These are phyloP conservation scores for Chloris gayana DNA, from an alignment of 176 grass and related monocot species.

Conservation along the genomic window DNA sequence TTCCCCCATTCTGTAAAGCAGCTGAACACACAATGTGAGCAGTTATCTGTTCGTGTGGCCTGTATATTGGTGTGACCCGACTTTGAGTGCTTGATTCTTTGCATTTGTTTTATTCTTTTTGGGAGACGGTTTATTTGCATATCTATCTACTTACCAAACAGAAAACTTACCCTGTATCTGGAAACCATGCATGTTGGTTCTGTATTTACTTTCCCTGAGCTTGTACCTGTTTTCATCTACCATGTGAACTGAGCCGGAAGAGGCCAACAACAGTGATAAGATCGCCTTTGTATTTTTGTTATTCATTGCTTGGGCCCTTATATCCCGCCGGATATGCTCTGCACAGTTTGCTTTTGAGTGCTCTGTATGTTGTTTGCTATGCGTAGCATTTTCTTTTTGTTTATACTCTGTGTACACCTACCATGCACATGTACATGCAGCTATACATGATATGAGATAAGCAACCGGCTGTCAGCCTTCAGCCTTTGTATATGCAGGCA, in stretches of 20 bases:
- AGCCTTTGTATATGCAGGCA: neutral
- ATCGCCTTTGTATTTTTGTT: constrained; percentile 12
- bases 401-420: neutral
- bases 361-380: neutral
- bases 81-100: constrained; percentile 11
- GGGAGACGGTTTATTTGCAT: neutral
- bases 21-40: constrained; percentile 1
- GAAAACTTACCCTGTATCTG: neutral
- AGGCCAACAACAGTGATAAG: too few species aligned
- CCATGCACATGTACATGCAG: too few species aligned
- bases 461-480: neutral
- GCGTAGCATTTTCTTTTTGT: neutral
- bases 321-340: neutral
- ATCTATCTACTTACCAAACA: neutral
- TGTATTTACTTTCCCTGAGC: neutral
- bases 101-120: neutral
- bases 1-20: constrained; percentile 34
- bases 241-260: neutral
- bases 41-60: constrained; percentile 6
- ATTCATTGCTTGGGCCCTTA: neutral
- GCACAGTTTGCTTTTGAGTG: neutral
- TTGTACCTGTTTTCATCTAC: constrained; percentile 9
- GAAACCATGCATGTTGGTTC: neutral
- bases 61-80: constrained; percentile 28
- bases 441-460: too few species aligned